Evolutionary conservation across 306 rosid species (phyloP).

Genomic region (Sindora glabra): DNA sequence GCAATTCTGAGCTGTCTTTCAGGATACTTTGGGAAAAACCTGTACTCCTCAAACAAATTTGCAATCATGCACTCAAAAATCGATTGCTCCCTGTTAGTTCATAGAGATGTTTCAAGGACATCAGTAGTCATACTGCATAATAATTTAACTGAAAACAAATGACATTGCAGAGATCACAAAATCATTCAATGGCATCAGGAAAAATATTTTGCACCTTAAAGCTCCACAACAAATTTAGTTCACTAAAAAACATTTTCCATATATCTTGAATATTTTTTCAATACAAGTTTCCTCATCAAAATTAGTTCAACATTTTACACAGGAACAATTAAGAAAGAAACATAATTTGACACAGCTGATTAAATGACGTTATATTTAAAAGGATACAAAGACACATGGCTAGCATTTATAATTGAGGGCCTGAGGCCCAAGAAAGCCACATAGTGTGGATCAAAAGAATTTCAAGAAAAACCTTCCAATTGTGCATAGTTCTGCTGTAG

Average conservation of each 20-base stretch:
- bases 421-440: too few species aligned
- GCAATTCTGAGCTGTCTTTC: slow-evolving; percentile 93
- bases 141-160: not conserved
- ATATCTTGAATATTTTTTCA: too few species aligned
- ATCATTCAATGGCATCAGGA: not conserved
- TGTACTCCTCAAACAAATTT: slow-evolving; percentile 90
- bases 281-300: too few species aligned
- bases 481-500: too few species aligned
- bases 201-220: not conserved
- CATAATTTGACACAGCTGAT: too few species aligned
- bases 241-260: not conserved
- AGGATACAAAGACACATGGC: too few species aligned
- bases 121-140: not conserved
- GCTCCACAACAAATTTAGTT: not conserved
- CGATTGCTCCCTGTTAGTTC: slow-evolving; percentile 64
- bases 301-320: not conserved
- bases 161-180: not conserved
- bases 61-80: slow-evolving; percentile 92
- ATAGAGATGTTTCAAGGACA: not conserved
- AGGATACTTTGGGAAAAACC: slow-evolving; percentile 93
- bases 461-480: too few species aligned
- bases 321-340: too few species aligned
- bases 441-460: too few species aligned
- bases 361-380: too few species aligned
- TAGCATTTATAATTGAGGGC: too few species aligned